Evolutionary conservation across 192 early-diverging fungal species (phyloP).

Genomic region (Umbelopsis isabellina): DNA sequence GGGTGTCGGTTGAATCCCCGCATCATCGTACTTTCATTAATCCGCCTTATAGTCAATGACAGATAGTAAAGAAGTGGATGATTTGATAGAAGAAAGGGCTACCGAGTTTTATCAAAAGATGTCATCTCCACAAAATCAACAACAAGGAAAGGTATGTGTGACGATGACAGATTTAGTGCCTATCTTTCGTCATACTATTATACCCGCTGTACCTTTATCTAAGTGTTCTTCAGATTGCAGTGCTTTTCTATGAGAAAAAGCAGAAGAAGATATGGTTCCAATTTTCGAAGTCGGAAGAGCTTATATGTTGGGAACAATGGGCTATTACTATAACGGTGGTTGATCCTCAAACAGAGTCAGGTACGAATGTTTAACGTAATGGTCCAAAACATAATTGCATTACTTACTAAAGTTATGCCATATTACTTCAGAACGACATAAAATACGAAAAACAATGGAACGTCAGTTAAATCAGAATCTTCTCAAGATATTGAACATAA

Average conservation of each 20-base stretch:
- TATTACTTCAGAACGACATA: slow-evolving; percentile 44
- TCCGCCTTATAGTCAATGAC: slow-evolving; percentile 47
- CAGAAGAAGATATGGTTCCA: slow-evolving; percentile 63
- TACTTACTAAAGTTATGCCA: neutral
- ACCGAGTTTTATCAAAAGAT: slow-evolving; percentile 46
- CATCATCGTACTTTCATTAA: neutral
- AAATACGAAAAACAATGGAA: slow-evolving; percentile 47
- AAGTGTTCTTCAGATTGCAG: slow-evolving; percentile 46
- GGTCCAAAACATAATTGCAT: neutral
- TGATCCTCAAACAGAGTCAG: slow-evolving; percentile 52
- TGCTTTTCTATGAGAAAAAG: slow-evolving; percentile 64
- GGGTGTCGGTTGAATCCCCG: neutral
- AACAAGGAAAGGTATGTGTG: slow-evolving; percentile 46
- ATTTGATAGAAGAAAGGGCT: slow-evolving; percentile 53
- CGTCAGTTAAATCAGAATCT: slow-evolving; percentile 50
- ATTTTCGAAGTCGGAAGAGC: slow-evolving; percentile 53
- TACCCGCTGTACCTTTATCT: neutral
- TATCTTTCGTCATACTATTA: neutral
- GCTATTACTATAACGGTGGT: slow-evolving; percentile 52
- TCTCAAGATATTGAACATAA: slow-evolving; percentile 54
- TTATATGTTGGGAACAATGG: slow-evolving; percentile 70
- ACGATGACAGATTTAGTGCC: neutral
- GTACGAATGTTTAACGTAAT: slow-evolving; percentile 23
- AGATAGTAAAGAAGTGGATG: slow-evolving; percentile 57
- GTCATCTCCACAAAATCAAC: slow-evolving; percentile 39